Evolutionary conservation across 1,139 yeast species (phyloP).

Genomic region (Hyphopichia wangnamkhiaoensis): DNA sequence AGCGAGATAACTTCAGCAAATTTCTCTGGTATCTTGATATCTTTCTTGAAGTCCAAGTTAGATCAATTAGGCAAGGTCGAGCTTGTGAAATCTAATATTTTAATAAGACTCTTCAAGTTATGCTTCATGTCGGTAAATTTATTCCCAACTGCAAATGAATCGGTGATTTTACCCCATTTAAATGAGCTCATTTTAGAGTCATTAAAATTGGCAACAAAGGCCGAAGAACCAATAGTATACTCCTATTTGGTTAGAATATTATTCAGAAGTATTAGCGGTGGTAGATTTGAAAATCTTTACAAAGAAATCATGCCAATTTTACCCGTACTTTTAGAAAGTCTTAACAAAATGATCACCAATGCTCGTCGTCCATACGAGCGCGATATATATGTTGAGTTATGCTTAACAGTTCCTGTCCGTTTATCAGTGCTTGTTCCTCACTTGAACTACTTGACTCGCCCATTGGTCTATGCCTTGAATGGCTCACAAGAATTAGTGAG

Average conservation of each 20-base stretch:
- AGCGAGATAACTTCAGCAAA: conserved; percentile 92
- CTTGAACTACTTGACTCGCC: conserved; percentile 81
- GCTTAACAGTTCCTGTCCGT: conserved; percentile 94
- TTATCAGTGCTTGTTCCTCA: conserved; percentile 93
- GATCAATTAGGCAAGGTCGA: conserved; percentile 82
- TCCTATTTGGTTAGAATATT: conserved; percentile 85
- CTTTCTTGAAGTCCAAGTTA: conserved; percentile 72
- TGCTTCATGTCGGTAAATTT: conserved; percentile 95
- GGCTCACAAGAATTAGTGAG: conserved; percentile 90
- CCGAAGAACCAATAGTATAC: conserved; percentile 89
- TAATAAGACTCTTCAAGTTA: conserved; percentile 82
- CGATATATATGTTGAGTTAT: conserved; percentile 90
- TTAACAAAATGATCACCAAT: conserved; percentile 78
- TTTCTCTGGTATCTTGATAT: conserved; percentile 82
- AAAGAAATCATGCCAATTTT: conserved; percentile 90
- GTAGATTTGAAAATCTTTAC: conserved; percentile 87
- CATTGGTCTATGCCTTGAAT: conserved; percentile 85
- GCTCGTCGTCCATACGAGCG: conserved; percentile 89
- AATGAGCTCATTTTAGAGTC: conserved; percentile 81
- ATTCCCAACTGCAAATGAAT: conserved; percentile 85
- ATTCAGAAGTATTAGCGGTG: conserved; percentile 95
- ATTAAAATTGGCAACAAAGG: conserved; percentile 76
- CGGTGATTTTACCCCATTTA: conserved; percentile 83
- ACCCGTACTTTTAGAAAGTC: conserved; percentile 81
- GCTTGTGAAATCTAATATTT: conserved; percentile 73